Conservation (phyloP, 306 rosid species). For the Parietaria judaica region DNA sequence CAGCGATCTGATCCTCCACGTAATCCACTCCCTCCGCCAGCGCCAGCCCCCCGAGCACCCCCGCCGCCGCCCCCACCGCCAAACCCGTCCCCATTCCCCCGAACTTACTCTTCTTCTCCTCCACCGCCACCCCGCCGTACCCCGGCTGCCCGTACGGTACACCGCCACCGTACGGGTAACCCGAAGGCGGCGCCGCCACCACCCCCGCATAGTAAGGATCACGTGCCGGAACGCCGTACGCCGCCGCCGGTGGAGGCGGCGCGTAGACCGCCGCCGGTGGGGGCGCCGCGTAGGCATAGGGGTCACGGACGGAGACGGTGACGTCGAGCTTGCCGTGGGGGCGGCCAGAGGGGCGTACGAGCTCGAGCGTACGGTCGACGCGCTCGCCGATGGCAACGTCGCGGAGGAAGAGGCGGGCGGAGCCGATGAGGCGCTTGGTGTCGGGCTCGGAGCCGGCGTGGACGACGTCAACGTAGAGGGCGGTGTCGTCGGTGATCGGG, state of each 20-base stretch:
- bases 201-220: constrained; percentile 34
- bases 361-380: constrained; percentile 25
- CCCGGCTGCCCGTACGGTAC: not conserved
- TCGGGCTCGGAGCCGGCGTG: constrained; percentile 57
- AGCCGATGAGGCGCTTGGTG: constrained; percentile 73
- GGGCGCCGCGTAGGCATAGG: constrained; percentile 34
- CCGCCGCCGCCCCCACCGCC: constrained; percentile 85
- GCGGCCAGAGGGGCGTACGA: constrained; percentile 77
- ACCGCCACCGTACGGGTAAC: constrained; percentile 4
- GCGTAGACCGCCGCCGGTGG: constrained; percentile 34
- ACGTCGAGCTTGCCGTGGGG: constrained; percentile 75
- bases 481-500: constrained; percentile 42
- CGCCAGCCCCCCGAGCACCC: constrained; percentile 63
- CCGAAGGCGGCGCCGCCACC: constrained; percentile 14
- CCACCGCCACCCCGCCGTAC: constrained; percentile 12
- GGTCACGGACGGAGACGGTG: constrained; percentile 31
- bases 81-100: constrained; percentile 91
- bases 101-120: constrained; percentile 61
- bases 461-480: constrained; percentile 55
- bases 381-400: constrained; percentile 41
- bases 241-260: constrained; percentile 4
- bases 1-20: constrained; percentile 56
- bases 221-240: constrained; percentile 13
- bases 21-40: constrained; percentile 51
- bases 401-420: constrained; percentile 42